Percentiles rank a stretch among this genome's conserved stretches.
These are phyloP conservation scores for Tephrocybe sp. DNA, from an alignment of 768 basidiomycete genomes.

Conservation along the genomic window DNA sequence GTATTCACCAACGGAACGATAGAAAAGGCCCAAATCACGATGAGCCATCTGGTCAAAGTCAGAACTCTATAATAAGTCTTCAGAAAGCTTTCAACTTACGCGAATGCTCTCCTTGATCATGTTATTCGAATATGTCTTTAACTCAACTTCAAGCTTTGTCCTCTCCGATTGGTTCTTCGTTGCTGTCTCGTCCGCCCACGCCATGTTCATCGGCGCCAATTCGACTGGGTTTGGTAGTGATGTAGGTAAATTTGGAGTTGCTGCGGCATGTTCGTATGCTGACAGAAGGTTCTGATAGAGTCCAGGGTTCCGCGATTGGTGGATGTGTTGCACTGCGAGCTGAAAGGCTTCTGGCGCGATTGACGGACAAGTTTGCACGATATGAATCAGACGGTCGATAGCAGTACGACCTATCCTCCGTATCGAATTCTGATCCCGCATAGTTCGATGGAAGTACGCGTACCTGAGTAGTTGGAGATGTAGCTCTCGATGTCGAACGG, in stretches of 20 bases:
- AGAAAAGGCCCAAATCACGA: slow-evolving; percentile 83
- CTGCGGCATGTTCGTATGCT: slow-evolving; percentile 52
- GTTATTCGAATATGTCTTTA: slow-evolving; percentile 93
- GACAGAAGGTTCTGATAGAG: slow-evolving; percentile 51
- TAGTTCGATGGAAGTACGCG: not conserved
- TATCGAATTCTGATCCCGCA: not conserved
- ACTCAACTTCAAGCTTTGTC: slow-evolving; percentile 87
- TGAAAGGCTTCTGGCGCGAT: slow-evolving; percentile 74
- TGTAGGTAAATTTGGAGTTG: slow-evolving; percentile 23
- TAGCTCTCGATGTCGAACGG: slow-evolving; percentile 88
- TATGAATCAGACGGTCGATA: slow-evolving; percentile 71
- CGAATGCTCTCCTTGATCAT: slow-evolving; percentile 99
- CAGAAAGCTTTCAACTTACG: slow-evolving; percentile 43
- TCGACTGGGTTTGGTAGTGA: slow-evolving; percentile 47
- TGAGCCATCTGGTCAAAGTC: slow-evolving; percentile 73
- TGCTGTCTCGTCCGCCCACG: slow-evolving; percentile 72
- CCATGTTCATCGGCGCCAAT: slow-evolving; percentile 55
- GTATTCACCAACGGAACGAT: slow-evolving; percentile 73
- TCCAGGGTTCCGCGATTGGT: slow-evolving; percentile 66
- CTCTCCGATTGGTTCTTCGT: slow-evolving; percentile 71
- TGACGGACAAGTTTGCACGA: slow-evolving; percentile 62
- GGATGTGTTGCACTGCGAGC: slow-evolving; percentile 63
- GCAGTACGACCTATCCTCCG: slow-evolving; percentile 60
- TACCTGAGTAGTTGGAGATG: slow-evolving; percentile 75
- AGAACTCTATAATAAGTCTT: not conserved